Evolutionary conservation across 177 flowering plant species (phyloP).

Genomic region (Vitis hybrid): DNA sequence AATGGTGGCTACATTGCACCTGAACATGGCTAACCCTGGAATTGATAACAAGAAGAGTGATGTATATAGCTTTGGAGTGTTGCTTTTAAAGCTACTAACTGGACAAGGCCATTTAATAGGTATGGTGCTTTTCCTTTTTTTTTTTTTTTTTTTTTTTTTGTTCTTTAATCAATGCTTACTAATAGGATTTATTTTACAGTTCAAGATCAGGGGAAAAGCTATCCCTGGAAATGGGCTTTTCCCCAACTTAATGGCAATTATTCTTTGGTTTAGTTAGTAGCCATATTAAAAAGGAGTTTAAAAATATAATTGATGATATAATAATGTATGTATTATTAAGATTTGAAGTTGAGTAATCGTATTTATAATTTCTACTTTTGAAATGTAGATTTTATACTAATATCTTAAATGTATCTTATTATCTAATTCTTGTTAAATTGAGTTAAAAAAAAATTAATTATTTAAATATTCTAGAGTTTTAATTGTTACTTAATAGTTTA

Average conservation of each 20-base stretch:
- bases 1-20: conserved; percentile 71
- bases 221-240: conserved; percentile 69
- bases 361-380: too few species aligned
- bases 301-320: too few species aligned
- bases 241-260: conserved; percentile 53
- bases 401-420: too few species aligned
- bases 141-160: not conserved
- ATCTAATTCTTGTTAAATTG: too few species aligned
- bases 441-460: too few species aligned
- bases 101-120: conserved; percentile 65
- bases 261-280: conserved; percentile 22
- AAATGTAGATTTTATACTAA: too few species aligned
- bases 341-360: too few species aligned
- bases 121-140: not conserved
- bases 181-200: conserved; percentile 29
- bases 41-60: conserved; percentile 57
- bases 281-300: too few species aligned
- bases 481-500: too few species aligned
- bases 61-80: conserved; percentile 69
- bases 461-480: too few species aligned
- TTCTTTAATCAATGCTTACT: not conserved
- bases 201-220: conserved; percentile 55
- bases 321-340: too few species aligned
- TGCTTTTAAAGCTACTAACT: conserved; percentile 80
- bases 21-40: conserved; percentile 55